Evolutionary conservation across 1,284 basidiomycete genomes (phyloP).

Genomic region (Uromyces viciae-fabae): DNA sequence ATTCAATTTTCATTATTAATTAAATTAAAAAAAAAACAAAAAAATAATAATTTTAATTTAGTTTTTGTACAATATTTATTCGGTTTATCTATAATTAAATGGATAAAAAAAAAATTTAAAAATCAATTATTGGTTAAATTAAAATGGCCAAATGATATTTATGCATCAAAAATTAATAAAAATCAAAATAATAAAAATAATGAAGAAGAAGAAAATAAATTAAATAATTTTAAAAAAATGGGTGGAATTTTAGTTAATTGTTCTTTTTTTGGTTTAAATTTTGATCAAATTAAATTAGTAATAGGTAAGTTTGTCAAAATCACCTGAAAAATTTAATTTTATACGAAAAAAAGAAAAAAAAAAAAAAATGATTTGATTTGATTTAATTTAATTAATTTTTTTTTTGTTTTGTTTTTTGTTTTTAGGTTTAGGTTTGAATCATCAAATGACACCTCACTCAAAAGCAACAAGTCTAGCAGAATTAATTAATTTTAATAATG

Average conservation of each 20-base stretch:
- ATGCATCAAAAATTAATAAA: constrained; percentile 62
- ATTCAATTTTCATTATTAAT: constrained; percentile 75
- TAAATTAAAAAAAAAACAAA: constrained; percentile 61
- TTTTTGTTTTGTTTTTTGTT: background rate
- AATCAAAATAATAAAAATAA: constrained; percentile 56
- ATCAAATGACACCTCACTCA: constrained; percentile 77
- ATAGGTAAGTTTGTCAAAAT: constrained; percentile 22
- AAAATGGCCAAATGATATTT: constrained; percentile 99
- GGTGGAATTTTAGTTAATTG: constrained; percentile 90
- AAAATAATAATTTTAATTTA: constrained; percentile 67
- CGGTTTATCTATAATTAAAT: constrained; percentile 82
- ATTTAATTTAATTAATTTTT: constrained; percentile 35
- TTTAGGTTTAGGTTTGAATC: constrained; percentile 82
- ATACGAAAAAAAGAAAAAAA: background rate
- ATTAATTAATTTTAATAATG: background rate
- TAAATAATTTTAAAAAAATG: constrained; percentile 62
- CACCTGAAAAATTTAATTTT: no score
- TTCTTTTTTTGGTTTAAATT: constrained; percentile 68
- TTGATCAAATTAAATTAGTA: constrained; percentile 51
- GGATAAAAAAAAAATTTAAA: constrained; percentile 59
- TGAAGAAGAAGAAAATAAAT: constrained; percentile 57
- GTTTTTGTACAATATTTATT: constrained; percentile 96
- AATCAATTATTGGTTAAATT: constrained; percentile 65
- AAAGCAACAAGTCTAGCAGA: constrained; percentile 62
- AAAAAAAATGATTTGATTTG: constrained; percentile 63